Percentiles rank a stretch among this genome's conserved stretches.
phyloP scores from a whole-genome alignment of 2,329 filamentous ascomycete genomes.

The Botrytis medusae region DNA sequence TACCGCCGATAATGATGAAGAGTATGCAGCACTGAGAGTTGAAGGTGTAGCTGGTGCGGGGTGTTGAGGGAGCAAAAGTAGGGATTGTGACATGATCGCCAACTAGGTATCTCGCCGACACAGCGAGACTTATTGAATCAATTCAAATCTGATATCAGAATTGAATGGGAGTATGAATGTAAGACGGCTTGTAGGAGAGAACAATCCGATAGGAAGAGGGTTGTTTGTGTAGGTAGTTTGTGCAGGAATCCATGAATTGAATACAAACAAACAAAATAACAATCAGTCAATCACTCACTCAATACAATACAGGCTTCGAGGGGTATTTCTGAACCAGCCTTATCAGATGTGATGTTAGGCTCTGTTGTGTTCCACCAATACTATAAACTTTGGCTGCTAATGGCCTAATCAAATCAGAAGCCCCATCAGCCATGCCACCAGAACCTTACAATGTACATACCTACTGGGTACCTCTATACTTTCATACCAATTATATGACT shows the following conservation, averaged over 20 bases:
- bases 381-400: background rate
- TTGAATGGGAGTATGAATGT: background rate
- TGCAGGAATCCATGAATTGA: background rate
- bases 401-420: slow-evolving; percentile 2
- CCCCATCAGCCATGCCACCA: background rate
- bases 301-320: background rate
- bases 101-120: slow-evolving; percentile 6
- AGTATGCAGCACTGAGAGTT: slow-evolving; percentile 59
- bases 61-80: slow-evolving; percentile 64
- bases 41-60: slow-evolving; percentile 54
- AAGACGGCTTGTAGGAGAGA: background rate
- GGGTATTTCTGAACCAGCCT: background rate
- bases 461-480: background rate
- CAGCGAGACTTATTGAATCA: background rate
- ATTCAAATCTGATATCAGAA: background rate
- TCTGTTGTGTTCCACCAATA: background rate
- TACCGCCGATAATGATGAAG: slow-evolving; percentile 55
- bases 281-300: background rate
- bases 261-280: background rate
- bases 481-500: background rate
- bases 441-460: background rate
- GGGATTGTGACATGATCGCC: slow-evolving; percentile 43
- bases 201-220: background rate
- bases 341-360: slow-evolving; percentile 2
- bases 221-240: background rate